phyloP scores from a whole-genome alignment of 345 rosid genomes.

The Acer campestre region DNA sequence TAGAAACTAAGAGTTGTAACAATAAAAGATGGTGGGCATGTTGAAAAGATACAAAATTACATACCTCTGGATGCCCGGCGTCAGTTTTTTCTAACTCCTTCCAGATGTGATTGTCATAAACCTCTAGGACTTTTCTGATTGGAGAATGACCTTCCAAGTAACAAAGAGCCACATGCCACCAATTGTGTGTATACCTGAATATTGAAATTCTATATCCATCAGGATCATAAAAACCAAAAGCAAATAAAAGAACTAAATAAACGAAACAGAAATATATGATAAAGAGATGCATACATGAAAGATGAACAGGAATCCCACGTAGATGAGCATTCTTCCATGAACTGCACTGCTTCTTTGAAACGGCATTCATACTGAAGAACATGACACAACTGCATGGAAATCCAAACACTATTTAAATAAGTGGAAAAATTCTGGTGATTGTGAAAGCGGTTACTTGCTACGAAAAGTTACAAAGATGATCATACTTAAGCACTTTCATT shows the following conservation, averaged over 20 bases:
- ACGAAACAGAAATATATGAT: too few species aligned
- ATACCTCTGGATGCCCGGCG: constrained; percentile 57
- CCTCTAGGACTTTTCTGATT: constrained; percentile 53
- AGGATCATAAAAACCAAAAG: not conserved
- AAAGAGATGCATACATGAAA: constrained; percentile 60
- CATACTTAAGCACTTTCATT: not conserved
- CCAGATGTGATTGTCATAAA: constrained; percentile 77
- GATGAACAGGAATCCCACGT: constrained; percentile 73
- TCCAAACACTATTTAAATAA: constrained; percentile 10
- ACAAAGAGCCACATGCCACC: constrained; percentile 98
- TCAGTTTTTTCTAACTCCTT: constrained; percentile 68
- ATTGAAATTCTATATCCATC: not conserved
- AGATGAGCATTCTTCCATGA: constrained; percentile 72
- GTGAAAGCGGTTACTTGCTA: not conserved
- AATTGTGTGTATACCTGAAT: constrained; percentile 82
- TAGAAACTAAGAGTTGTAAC: constrained; percentile 11
- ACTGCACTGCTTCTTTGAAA: constrained; percentile 82
- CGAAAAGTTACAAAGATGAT: not conserved
- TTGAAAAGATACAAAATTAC: not conserved
- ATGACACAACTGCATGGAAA: constrained; percentile 72
- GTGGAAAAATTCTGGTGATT: not conserved
- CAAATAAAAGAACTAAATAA: not conserved
- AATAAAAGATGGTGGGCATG: not conserved
- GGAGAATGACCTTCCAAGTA: constrained; percentile 88
- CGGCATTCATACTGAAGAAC: constrained; percentile 77